Conservation (phyloP, 192 early-diverging fungal genomes). For the Diversispora eburnea region DNA sequence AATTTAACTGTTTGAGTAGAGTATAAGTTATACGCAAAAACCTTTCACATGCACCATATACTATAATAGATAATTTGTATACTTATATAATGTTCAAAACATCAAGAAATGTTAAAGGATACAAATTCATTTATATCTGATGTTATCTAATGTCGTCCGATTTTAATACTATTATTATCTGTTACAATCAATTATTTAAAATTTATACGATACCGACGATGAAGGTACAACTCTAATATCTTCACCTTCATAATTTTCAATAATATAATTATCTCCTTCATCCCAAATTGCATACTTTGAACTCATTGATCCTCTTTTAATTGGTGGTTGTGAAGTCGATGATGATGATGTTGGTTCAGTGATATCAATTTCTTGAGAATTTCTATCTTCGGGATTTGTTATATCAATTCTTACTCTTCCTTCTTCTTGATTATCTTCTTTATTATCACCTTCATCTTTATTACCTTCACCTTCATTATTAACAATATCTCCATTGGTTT, state of each 20-base stretch:
- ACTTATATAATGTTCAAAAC: too few relatives aligned
- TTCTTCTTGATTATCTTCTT: too few relatives aligned
- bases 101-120: too few relatives aligned
- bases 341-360: background rate
- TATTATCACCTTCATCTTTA: background rate
- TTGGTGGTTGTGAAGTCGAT: too few relatives aligned
- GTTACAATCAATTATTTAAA: too few relatives aligned
- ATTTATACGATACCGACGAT: background rate
- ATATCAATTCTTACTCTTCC: background rate
- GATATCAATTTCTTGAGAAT: background rate
- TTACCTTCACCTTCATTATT: background rate
- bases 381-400: background rate
- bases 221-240: constrained; percentile 1
- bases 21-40: too few relatives aligned
- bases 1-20: too few relatives aligned
- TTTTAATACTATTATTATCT: too few relatives aligned
- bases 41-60: too few relatives aligned
- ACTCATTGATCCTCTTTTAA: background rate
- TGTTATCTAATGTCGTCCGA: too few relatives aligned
- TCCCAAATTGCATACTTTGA: constrained; percentile 3
- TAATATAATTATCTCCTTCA: constrained; percentile 9
- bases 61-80: too few relatives aligned
- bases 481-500: background rate
- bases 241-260: constrained; percentile 7
- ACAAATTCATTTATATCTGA: too few relatives aligned